phyloP scores from a whole-genome alignment of 164 flowering plant species.

The Vitis vinifera region ASM3070453v1 NC_081810.1:3791501-3792000 shows the following conservation, averaged over 20 bases:
- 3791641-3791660: no score
- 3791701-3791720: constrained; percentile 92
- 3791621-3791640: no score
- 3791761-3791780: constrained; percentile 89
- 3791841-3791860: neutral
- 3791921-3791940: constrained; percentile 71
- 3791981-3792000: constrained; percentile 95
- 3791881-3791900: neutral
- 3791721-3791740: constrained; percentile 86
- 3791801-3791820: neutral
- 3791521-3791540: no score
- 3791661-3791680: neutral
- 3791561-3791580: no score
- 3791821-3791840: neutral
- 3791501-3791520: no score
- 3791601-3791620: no score
- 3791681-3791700: neutral
- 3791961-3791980: constrained; percentile 91
- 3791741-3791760: constrained; percentile 99
- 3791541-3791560: no score
- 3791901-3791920: constrained; percentile 4
- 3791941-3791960: constrained; percentile 89
- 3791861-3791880: neutral
- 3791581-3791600: no score
- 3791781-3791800: constrained; percentile 71